These are phyloP conservation scores for Cruciata laevipes DNA, from an alignment of 257 asterid species.

Conservation along the genomic window DNA sequence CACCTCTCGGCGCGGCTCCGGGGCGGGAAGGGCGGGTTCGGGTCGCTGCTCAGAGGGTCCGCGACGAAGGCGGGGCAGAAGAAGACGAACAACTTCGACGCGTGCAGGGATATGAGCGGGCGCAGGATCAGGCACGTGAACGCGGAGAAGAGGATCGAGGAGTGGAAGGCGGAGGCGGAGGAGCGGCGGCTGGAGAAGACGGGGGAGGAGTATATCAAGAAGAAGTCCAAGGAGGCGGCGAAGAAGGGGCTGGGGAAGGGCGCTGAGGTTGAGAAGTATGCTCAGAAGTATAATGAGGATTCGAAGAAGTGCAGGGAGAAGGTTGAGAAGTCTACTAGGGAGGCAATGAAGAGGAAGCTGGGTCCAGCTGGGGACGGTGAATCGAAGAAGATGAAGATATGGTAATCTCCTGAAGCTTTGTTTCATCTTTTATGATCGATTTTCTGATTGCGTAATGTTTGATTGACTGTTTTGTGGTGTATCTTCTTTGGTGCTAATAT, in stretches of 20 bases:
- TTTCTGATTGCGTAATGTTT: not conserved
- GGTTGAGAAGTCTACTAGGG: constrained; percentile 74
- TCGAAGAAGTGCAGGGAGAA: constrained; percentile 80
- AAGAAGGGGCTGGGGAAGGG: constrained; percentile 51
- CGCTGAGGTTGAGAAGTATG: constrained; percentile 61
- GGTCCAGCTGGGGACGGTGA: constrained; percentile 21
- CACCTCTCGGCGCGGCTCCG: constrained; percentile 54
- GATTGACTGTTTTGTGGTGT: not conserved
- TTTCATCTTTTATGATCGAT: not conserved
- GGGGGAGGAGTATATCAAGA: constrained; percentile 80
- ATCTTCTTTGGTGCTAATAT: too few relatives aligned
- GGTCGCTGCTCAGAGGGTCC: constrained; percentile 85
- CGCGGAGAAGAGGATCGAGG: constrained; percentile 94
- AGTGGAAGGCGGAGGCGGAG: constrained; percentile 84
- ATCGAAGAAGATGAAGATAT: constrained; percentile 62
- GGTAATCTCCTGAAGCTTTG: constrained; percentile 28
- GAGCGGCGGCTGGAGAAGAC: constrained; percentile 85
- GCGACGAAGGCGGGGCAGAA: constrained; percentile 99
- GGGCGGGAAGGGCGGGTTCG: constrained; percentile 99
- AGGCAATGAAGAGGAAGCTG: constrained; percentile 60
- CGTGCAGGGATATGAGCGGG: constrained; percentile 98
- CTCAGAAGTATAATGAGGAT: constrained; percentile 76
- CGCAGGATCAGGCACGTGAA: constrained; percentile 95
- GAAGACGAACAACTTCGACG: constrained; percentile 90
- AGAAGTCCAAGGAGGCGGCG: constrained; percentile 53